Base-by-base conservation (phyloP, 345 rosid genomes). In the Eucalyptus tenuipes region DNA sequence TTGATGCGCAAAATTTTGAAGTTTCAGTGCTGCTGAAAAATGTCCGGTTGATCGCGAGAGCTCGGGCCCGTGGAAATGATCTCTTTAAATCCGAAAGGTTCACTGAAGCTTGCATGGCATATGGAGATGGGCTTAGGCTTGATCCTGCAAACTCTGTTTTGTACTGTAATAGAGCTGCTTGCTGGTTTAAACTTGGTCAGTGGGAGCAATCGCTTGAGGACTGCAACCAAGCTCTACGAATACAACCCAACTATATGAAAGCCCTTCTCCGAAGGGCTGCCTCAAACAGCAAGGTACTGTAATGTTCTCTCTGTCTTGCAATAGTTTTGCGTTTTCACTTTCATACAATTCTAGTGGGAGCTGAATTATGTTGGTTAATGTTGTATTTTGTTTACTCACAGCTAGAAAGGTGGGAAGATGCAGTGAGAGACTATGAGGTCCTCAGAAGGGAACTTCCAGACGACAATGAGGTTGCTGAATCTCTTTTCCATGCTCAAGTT, bases 11-110 rank as follows among this genome's bases (percentile, higher is more conserved):
- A 86, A 97, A 94, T 93, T 91, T 80, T 90, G 99, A 98, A 91
- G 93, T 94, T 90, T 89, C 92, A n/a, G 91, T 90, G 17, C 90
- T 95, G 88, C 93, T 94, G 80, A 96, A 88, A 85, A 96, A 95
- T 90, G 96, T 98, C 89, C 93, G 88, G 90, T 87, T 93, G 91
- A 94, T 98, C 31, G 91, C 93, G 17, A 95, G 97, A 87, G 97
- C 98, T 84, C 94, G 97, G 80, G 86, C 93, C 49, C 99, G 96
- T 44, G 99, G 99, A 88, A 95, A 96, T 91, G 95, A 95, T 91
- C 99, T 97, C 90, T 96, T 95, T 90, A 97, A 96, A 91, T 96
- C 98, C 48, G 99, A 98, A 93, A 95, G 99, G 92, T 97, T 92
- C 89, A 97, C 99, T 37, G 99, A 98, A 92, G 99, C 99, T 88